Percentiles rank a stretch among this genome's conserved stretches.
phyloP scores from a whole-genome alignment of 2,329 filamentous ascomycete genomes.

The Colletotrichum cereale region DNA sequence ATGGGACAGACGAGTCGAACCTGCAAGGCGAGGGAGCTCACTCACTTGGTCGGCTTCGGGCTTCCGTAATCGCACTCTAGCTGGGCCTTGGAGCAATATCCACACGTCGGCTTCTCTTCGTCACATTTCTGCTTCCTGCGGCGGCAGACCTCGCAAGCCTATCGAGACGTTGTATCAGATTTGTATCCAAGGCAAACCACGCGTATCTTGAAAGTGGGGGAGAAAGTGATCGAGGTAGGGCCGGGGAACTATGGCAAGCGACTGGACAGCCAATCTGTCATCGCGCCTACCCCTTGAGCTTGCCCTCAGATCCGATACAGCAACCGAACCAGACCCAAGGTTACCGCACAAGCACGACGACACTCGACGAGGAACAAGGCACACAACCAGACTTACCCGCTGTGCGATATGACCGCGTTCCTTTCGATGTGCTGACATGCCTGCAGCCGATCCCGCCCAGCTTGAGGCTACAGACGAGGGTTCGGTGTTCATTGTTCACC shows the following conservation, averaged over 20 bases:
- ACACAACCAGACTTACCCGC: slow-evolving; percentile 47
- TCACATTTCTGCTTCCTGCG: slow-evolving; percentile 74
- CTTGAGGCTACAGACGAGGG: slow-evolving; percentile 44
- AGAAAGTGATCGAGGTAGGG: background rate
- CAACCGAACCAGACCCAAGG: background rate
- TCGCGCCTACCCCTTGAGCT: background rate
- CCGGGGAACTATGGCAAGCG: background rate
- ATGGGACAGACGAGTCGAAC: background rate
- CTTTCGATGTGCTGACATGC: slow-evolving; percentile 50
- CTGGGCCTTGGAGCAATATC: slow-evolving; percentile 61
- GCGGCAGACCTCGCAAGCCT: slow-evolving; percentile 71
- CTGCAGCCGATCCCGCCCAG: slow-evolving; percentile 49
- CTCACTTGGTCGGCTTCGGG: slow-evolving; percentile 73
- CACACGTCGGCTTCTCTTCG: slow-evolving; percentile 71
- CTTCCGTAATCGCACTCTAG: slow-evolving; percentile 67
- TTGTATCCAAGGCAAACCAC: background rate
- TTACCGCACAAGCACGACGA: background rate
- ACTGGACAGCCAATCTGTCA: background rate
- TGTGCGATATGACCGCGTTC: slow-evolving; percentile 56
- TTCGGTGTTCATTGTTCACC: slow-evolving; percentile 41
- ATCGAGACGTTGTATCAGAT: slow-evolving; percentile 5
- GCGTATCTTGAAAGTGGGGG: background rate
- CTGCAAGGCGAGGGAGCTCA: slow-evolving; percentile 34
- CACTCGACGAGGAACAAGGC: background rate
- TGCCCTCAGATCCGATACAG: background rate